These are phyloP conservation scores for Niveomyces coronatus DNA, from an alignment of 2,329 filamentous ascomycete species.

Conservation along the genomic window DNA sequence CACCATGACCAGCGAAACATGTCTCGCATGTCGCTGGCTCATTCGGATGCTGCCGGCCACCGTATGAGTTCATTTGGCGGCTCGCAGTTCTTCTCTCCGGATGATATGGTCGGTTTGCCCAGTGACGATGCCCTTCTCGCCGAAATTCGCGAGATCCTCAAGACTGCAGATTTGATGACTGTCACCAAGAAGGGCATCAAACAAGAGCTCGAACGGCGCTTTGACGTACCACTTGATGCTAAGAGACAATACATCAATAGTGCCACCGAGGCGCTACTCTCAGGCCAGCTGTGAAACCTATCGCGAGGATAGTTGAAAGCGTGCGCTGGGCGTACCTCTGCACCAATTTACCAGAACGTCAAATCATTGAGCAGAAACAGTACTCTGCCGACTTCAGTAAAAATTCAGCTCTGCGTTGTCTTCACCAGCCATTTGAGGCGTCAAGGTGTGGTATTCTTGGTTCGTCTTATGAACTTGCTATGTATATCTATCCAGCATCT, in stretches of 20 bases:
- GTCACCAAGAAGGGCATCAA: slow-evolving; percentile 99
- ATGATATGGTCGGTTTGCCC: slow-evolving; percentile 66
- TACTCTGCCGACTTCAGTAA: too few relatives aligned
- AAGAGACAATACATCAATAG: slow-evolving; percentile 92
- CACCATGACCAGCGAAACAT: slow-evolving; percentile 37
- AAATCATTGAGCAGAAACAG: too few relatives aligned
- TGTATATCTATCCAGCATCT: too few relatives aligned
- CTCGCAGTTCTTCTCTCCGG: slow-evolving; percentile 48
- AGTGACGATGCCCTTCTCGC: slow-evolving; percentile 82
- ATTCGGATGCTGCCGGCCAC: slow-evolving; percentile 53
- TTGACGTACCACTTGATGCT: slow-evolving; percentile 74
- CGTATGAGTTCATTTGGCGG: slow-evolving; percentile 52
- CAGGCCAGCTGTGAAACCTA: slow-evolving; percentile 56
- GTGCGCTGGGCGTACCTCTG: too few relatives aligned
- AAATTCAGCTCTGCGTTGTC: too few relatives aligned
- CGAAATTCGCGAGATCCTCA: slow-evolving; percentile 89
- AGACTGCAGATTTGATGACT: slow-evolving; percentile 88
- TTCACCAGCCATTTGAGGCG: too few relatives aligned
- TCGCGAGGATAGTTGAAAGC: too few relatives aligned
- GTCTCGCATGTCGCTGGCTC: slow-evolving; percentile 72
- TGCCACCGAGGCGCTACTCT: slow-evolving; percentile 71
- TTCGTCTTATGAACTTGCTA: too few relatives aligned
- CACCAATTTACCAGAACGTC: too few relatives aligned
- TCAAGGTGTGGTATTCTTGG: too few relatives aligned
- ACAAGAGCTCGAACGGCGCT: slow-evolving; percentile 80